phyloP scores from a whole-genome alignment of 345 rosid species.

The Pugionium dolabratum region DNA sequence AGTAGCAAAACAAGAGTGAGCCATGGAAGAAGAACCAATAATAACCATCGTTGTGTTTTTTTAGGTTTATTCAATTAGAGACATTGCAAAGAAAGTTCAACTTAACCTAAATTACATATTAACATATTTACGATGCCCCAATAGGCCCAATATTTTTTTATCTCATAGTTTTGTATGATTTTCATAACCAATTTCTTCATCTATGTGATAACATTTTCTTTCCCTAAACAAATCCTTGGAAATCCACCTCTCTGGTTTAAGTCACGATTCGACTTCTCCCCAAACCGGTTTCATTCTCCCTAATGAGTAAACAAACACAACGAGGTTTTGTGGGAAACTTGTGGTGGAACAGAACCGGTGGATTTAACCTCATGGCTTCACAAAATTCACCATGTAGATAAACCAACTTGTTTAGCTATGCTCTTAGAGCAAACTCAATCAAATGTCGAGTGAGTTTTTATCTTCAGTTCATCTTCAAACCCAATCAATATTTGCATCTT shows the following conservation, averaged over 20 bases:
- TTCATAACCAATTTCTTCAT: background rate
- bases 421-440: background rate
- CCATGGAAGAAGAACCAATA: conserved; percentile 29
- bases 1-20: conserved; percentile 21
- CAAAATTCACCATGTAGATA: background rate
- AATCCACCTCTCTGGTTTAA: background rate
- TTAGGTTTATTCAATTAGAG: too few species aligned
- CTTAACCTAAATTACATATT: too few species aligned
- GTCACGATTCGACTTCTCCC: background rate
- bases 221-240: background rate
- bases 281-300: too few species aligned
- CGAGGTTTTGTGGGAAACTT: background rate
- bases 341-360: background rate
- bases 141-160: too few species aligned
- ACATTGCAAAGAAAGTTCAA: too few species aligned
- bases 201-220: background rate
- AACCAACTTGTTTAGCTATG: background rate
- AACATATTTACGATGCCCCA: too few species aligned
- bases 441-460: background rate
- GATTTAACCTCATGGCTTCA: background rate
- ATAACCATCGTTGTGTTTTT: background rate
- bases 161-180: background rate
- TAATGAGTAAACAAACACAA: background rate
- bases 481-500: too few species aligned
- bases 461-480: too few species aligned